Evolutionary conservation across 129 eudicot genomes (phyloP), one percentile per base, ranked within the genome.

Genomic region (Ambrosia artemisiifolia): DNA sequence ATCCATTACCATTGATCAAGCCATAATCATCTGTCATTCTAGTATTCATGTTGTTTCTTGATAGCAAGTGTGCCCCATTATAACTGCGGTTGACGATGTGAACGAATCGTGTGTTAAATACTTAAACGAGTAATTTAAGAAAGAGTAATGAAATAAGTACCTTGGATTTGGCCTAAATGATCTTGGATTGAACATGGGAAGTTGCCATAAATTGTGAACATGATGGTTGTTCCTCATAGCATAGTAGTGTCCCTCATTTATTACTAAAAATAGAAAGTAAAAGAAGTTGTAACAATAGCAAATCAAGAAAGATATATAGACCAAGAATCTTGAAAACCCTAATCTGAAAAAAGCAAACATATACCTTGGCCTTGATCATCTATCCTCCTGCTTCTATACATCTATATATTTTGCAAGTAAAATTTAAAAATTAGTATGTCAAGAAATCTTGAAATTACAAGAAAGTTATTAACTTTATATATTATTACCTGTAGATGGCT

Each of bases 321-420:
- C 57, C 63, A 62, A 61, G 56, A 70, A 64, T 62, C 69, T 34
- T 46, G 64, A 63, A 69, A 75, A 78, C 82, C 82, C 82, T 78
- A 71, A 78, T 78, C 24, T 63, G 46, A 50, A 78, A 65, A 20
- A 4, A 11, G 17, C 11, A 67, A 63, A 35, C 24, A 34, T 74
- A 80, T 74, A 80, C 88, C 84, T 76, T 80, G 88, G 51, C 83
- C 83, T 2, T 79, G 83, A 75, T 83, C 83, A 38, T 83, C 84
- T 53, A 83, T 83, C 80, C 75, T 80, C 79, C 76, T 83, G 82
- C 79, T 83, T 62, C 88, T 75, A 54, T 83, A 83, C 88, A 83
- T 83, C 88, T 83, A 72, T 51, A 54, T 24, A 24, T 0, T 12
- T 36, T 42, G 66, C 14, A 76, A 61, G 42, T 32, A 43, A 75